Percentiles rank a stretch among this genome's conserved stretches.
Conservation (phyloP, 495 filamentous ascomycete genomes). For the Tuber brumale region DNA sequence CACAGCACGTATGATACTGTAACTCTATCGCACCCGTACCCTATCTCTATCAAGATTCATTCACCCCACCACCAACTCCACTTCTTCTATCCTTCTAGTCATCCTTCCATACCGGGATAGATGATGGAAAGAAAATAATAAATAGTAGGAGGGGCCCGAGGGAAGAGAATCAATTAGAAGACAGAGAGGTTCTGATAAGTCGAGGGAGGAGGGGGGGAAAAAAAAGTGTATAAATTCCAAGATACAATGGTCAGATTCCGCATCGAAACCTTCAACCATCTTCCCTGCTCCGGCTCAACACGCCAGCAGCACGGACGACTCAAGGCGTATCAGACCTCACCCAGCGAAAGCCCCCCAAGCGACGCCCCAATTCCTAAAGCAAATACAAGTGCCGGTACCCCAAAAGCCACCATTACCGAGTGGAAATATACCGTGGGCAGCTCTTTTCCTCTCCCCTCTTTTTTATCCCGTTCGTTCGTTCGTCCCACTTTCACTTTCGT, state of each 20-base stretch:
- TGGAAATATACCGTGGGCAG: background rate
- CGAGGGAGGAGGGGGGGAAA: background rate
- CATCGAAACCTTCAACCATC: background rate
- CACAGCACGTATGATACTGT: background rate
- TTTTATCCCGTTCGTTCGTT: background rate
- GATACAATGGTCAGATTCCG: background rate
- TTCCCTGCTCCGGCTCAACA: slow-evolving; percentile 4
- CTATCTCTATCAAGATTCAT: background rate
- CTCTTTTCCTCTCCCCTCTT: background rate
- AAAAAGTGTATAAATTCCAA: background rate
- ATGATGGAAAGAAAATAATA: background rate
- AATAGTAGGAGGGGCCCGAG: background rate
- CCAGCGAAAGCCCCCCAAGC: background rate
- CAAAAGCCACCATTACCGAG: background rate
- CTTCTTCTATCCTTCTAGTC: background rate
- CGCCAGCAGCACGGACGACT: background rate
- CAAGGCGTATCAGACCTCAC: background rate
- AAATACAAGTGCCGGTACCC: background rate
- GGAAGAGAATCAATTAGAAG: background rate
- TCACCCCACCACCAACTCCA: background rate
- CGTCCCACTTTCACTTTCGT: background rate
- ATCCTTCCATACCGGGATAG: background rate
- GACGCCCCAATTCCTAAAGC: background rate
- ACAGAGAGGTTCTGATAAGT: background rate
- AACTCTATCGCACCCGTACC: background rate